phyloP scores from a whole-genome alignment of 345 rosid species.

The Gossypioides kirkii region DNA sequence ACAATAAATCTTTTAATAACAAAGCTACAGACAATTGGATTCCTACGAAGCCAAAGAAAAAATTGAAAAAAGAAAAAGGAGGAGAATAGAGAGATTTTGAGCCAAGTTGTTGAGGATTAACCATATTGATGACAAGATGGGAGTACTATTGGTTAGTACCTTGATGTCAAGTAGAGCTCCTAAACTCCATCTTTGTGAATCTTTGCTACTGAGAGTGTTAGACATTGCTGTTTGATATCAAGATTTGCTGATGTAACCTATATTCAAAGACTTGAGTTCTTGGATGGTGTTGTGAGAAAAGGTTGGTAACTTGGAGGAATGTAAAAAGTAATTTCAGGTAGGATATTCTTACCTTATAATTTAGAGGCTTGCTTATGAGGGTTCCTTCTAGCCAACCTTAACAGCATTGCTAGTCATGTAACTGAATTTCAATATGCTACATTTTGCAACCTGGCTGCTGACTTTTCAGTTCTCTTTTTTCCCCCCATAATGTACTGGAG shows the following conservation, averaged over 20 bases:
- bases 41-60: background rate
- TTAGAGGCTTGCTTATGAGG: conserved; percentile 1
- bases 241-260: background rate
- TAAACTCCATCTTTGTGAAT: background rate
- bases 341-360: background rate
- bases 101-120: background rate
- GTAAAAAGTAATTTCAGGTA: background rate
- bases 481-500: background rate
- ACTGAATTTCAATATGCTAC: background rate
- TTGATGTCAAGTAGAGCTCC: background rate
- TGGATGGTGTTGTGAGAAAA: background rate
- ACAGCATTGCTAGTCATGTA: background rate
- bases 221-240: background rate
- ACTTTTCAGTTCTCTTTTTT: background rate
- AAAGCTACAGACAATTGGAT: background rate
- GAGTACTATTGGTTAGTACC: background rate
- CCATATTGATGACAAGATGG: background rate
- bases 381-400: background rate
- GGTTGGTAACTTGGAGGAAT: background rate
- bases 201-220: conserved; percentile 5
- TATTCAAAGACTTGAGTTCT: background rate
- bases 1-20: background rate
- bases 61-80: background rate
- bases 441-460: background rate
- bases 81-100: background rate